Percentiles rank a stretch among this genome's conserved stretches.
These are phyloP conservation scores for Solanum habrochaites DNA, from an alignment of 257 asterid species.

Conservation along the genomic window DNA sequence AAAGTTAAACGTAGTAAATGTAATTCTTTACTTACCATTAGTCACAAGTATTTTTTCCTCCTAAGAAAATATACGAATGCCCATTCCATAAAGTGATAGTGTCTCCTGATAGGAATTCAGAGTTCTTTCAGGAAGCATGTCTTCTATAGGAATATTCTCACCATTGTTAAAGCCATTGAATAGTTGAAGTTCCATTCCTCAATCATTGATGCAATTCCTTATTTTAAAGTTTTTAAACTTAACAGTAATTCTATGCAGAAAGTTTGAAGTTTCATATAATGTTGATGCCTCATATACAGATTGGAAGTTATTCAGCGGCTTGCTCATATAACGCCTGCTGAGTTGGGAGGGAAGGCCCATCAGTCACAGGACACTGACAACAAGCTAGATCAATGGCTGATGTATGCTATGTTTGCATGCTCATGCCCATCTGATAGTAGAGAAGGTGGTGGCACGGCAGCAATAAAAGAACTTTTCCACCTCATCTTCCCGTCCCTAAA, in stretches of 20 bases:
- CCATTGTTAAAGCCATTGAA: background rate
- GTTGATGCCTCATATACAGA: slow-evolving; percentile 42
- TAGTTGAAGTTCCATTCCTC: background rate
- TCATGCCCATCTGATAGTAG: slow-evolving; percentile 82
- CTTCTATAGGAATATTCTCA: background rate
- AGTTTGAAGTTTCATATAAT: background rate
- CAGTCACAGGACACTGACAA: slow-evolving; percentile 91
- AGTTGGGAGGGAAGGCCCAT: slow-evolving; percentile 96
- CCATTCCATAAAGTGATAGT: background rate
- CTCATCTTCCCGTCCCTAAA: slow-evolving; percentile 90
- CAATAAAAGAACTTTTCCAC: slow-evolving; percentile 84
- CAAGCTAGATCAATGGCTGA: slow-evolving; percentile 97
- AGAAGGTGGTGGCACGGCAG: slow-evolving; percentile 84
- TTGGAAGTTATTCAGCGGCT: slow-evolving; percentile 92
- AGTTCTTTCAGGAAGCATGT: background rate
- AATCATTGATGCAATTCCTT: background rate
- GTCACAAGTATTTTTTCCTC: background rate
- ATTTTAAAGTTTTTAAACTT: background rate
- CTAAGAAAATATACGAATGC: background rate
- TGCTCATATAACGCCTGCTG: slow-evolving; percentile 81
- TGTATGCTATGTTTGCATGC: slow-evolving; percentile 97
- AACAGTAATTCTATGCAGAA: background rate
- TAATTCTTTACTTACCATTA: background rate
- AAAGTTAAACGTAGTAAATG: background rate
- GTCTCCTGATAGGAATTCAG: background rate